These are phyloP conservation scores for Closterium sp. DNA, from an alignment of 139 green algal species.

Conservation along the genomic window DNA sequence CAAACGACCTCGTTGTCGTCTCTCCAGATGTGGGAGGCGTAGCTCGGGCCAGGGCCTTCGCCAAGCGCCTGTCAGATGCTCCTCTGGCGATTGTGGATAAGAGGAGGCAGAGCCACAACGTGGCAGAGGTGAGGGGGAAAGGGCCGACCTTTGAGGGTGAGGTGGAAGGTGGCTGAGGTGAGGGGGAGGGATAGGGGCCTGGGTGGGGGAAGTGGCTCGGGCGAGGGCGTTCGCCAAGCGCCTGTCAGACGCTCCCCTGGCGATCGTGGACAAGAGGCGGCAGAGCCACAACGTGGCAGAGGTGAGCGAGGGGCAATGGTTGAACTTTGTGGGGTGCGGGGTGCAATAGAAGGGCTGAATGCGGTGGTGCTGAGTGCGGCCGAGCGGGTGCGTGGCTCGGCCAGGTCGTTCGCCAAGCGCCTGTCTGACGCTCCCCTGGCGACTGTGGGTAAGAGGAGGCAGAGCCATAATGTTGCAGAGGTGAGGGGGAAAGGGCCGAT, in stretches of 20 bases:
- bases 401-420: conserved; percentile 98
- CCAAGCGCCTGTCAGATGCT: conserved; percentile 98
- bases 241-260: conserved; percentile 94
- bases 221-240: conserved; percentile 72
- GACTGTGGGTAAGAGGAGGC: conserved; percentile 97
- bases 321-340: no score
- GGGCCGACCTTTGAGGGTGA: no score
- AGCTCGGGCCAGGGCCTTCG: conserved; percentile 91
- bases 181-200: no score
- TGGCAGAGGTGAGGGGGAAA: conserved; percentile 73
- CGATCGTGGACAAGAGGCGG: conserved; percentile 98
- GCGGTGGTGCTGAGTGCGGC: no score
- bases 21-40: conserved; percentile 98
- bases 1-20: conserved; percentile 91
- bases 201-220: no score
- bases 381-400: conserved; percentile 90
- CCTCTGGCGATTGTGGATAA: conserved; percentile 99
- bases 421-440: conserved; percentile 95
- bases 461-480: conserved; percentile 92
- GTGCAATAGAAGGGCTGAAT: no score
- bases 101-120: conserved; percentile 90
- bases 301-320: background rate
- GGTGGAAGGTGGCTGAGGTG: no score
- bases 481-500: no score
- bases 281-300: conserved; percentile 85